A percentile compares a stretch with the other conserved stretches of the same genome.
Conservation (phyloP, 1,139 yeast genomes). For the Trichomonascaceae sp. region DNA sequence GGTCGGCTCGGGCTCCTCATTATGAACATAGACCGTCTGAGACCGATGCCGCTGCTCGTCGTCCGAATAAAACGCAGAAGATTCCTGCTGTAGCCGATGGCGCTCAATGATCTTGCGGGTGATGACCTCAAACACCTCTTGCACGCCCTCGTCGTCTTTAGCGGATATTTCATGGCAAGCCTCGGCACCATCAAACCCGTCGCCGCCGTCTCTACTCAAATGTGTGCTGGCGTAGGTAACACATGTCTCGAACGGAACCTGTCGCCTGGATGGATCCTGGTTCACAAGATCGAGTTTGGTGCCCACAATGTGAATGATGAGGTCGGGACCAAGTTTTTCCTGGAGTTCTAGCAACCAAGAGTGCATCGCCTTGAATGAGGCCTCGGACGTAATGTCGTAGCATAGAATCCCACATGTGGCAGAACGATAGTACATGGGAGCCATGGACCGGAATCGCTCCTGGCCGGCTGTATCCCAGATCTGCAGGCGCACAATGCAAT, state of each 20-base stretch:
- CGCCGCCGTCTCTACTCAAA: constrained; percentile 15
- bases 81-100: constrained; percentile 12
- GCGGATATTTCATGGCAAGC: constrained; percentile 28
- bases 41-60: constrained; percentile 15
- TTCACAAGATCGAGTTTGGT: constrained; percentile 60
- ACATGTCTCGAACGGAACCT: constrained; percentile 27
- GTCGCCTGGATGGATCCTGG: constrained; percentile 24
- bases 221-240: constrained; percentile 24
- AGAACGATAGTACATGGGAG: constrained; percentile 89
- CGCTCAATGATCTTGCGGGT: constrained; percentile 21
- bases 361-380: constrained; percentile 83
- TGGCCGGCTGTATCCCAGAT: constrained; percentile 97
- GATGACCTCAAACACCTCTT: constrained; percentile 25
- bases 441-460: constrained; percentile 82
- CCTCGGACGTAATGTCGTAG: constrained; percentile 87
- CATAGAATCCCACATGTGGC: constrained; percentile 92
- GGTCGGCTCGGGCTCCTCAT: constrained; percentile 19
- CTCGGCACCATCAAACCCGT: constrained; percentile 17
- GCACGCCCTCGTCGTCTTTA: constrained; percentile 27
- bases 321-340: constrained; percentile 72
- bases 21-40: constrained; percentile 22
- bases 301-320: constrained; percentile 78
- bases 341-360: constrained; percentile 80
- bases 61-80: no score
- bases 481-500: constrained; percentile 73